Evolutionary conservation across 31 red algal genomes (phyloP).

Genomic region (Porphyra umbilicalis): DNA sequence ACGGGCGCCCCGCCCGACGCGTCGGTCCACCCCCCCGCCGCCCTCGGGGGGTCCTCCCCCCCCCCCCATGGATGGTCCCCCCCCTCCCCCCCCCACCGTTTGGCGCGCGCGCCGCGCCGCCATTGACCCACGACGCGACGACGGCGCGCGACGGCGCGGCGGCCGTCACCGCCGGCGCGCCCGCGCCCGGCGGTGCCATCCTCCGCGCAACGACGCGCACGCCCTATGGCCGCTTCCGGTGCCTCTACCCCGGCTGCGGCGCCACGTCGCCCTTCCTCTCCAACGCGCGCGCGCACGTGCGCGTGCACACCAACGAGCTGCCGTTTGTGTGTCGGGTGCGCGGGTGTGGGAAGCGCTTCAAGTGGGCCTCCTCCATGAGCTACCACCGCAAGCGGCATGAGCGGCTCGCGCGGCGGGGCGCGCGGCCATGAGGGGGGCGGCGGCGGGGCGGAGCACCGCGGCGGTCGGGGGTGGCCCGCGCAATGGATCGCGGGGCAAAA

Average conservation of each 20-base stretch:
- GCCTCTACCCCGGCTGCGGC: constrained; percentile 31
- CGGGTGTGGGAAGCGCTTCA: constrained; percentile 39
- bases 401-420: no score
- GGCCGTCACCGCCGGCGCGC: not conserved
- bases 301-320: constrained; percentile 78
- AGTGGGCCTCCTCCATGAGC: constrained; percentile 40
- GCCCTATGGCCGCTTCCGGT: constrained; percentile 27
- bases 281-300: constrained; percentile 67
- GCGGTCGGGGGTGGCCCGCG: no score
- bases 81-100: not conserved
- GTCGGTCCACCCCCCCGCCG: not conserved
- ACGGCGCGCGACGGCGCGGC: not conserved
- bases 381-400: constrained; percentile 57
- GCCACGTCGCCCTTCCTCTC: constrained; percentile 26
- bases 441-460: no score
- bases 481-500: no score
- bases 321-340: constrained; percentile 55
- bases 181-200: constrained; percentile 11
- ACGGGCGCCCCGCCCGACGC: not conserved
- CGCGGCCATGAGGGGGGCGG: no score
- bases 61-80: not conserved
- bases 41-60: not conserved
- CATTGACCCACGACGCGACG: not conserved
- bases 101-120: not conserved
- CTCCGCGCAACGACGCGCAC: constrained; percentile 9